A percentile compares a stretch with the other conserved stretches of the same genome.
Conservation (phyloP, 192 early-diverging fungal genomes). For the Phlyctochytrium arcticum region DNA sequence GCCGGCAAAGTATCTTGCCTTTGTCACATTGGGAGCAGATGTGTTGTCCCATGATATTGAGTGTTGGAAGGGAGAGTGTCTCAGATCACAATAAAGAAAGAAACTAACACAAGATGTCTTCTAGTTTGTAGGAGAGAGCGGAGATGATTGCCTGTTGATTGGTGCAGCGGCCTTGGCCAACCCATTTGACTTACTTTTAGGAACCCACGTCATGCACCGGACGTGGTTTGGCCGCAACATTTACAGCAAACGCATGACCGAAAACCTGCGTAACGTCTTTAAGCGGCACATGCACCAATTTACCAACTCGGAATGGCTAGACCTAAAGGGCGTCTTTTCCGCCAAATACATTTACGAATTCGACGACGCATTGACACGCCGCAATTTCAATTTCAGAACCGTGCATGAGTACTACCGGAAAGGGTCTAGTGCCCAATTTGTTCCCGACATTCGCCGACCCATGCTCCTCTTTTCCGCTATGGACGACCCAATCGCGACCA, state of each 20-base stretch:
- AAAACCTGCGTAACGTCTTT: constrained; percentile 49
- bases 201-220: constrained; percentile 44
- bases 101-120: too few species aligned
- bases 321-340: constrained; percentile 47
- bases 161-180: constrained; percentile 79
- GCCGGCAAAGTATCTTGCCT: too few species aligned
- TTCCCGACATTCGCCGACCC: constrained; percentile 62
- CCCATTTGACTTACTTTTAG: constrained; percentile 73
- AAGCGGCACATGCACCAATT: constrained; percentile 38
- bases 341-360: constrained; percentile 71
- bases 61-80: too few species aligned
- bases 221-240: constrained; percentile 53
- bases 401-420: constrained; percentile 68
- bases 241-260: constrained; percentile 57
- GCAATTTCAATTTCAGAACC: constrained; percentile 72
- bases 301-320: constrained; percentile 39
- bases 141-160: constrained; percentile 66
- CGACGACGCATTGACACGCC: constrained; percentile 73
- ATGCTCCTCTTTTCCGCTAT: constrained; percentile 77
- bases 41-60: too few species aligned
- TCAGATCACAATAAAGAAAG: too few species aligned
- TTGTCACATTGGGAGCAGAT: too few species aligned
- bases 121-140: constrained; percentile 83
- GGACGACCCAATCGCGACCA: constrained; percentile 86
- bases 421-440: constrained; percentile 32